phyloP scores from a whole-genome alignment of 2,329 filamentous ascomycete species.

The Coniochaeta sp. region DNA sequence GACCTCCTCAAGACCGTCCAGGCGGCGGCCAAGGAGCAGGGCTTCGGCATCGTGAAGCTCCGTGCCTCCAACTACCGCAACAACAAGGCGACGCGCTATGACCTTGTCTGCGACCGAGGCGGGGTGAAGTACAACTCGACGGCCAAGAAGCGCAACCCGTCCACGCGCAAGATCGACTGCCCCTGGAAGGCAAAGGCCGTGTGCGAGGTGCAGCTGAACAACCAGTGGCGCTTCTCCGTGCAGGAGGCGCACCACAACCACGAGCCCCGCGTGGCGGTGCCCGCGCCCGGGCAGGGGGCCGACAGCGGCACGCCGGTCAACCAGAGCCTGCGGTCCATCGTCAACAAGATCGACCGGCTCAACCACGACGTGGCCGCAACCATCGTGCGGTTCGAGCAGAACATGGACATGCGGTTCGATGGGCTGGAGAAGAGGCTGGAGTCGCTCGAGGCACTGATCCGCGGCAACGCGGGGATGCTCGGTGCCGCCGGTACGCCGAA shows the following conservation, averaged over 20 bases:
- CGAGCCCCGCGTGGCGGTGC: constrained; percentile 48
- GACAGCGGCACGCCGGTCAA: constrained; percentile 48
- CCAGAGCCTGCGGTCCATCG: constrained; percentile 49
- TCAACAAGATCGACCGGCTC: constrained; percentile 53
- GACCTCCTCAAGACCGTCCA: constrained; percentile 52
- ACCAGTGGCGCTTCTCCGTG: constrained; percentile 58
- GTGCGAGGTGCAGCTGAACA: constrained; percentile 54
- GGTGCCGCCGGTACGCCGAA: constrained; percentile 12
- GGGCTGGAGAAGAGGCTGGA: constrained; percentile 49
- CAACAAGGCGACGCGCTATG: constrained; percentile 54
- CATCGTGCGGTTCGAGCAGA: constrained; percentile 33
- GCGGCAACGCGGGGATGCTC: constrained; percentile 10
- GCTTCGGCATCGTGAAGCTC: constrained; percentile 56
- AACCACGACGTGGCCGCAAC: constrained; percentile 48
- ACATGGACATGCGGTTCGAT: constrained; percentile 32
- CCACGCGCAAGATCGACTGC: constrained; percentile 57
- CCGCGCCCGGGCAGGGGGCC: constrained; percentile 37
- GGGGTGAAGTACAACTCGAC: constrained; percentile 60
- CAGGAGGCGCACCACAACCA: constrained; percentile 56
- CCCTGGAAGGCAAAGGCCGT: constrained; percentile 58
- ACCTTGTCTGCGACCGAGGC: constrained; percentile 55
- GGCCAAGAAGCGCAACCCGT: constrained; percentile 57
- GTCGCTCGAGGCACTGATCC: constrained; percentile 33
- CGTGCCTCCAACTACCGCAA: constrained; percentile 53
- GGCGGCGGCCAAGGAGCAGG: constrained; percentile 53